Evolutionary conservation across 176 grass and related monocot species (phyloP), one percentile per base, ranked within the genome.

Genomic region (Hyparrhenia diplandra): DNA sequence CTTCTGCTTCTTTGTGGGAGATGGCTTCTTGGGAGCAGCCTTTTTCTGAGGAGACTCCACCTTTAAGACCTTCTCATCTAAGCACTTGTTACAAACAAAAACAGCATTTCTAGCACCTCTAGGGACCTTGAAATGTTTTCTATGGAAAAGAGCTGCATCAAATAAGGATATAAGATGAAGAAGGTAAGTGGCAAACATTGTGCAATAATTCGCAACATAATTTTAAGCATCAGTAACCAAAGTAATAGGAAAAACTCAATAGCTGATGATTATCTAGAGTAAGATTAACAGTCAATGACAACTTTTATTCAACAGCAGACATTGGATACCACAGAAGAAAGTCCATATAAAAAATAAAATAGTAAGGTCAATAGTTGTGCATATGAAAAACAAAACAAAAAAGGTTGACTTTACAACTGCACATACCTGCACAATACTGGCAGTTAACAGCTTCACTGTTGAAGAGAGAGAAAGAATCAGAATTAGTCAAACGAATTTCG

Each of bases 401-500:
- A 73, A 6, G 8, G 41, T 35, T 43, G 37, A 43, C 36, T 64
- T 34, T 75, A 43, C 47, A 90, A 42, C 35, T 82, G 42, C 47
- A 71, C 75, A 83, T 99, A 99, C 96, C 96, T 79, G 85, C 75
- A 82, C 96, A 99, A 86, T 87, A 87, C 64, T 88, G 73, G 89
- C 96, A 99, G 80, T 87, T 91, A 35, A 93, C 90, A 57, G 96
- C 96, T 64, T 99, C 89, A 66, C 96, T 99, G 96, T 83, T 32
- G 17, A 85, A 65, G 71, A 80, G n/a, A 78, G 46, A 78, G 37
- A 66, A 13, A 43, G 5, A 67, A 59, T 81, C 82, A 91, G 64
- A 65, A 67, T 39, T 51, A 64, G 34, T 25, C 6, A 72, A 81
- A 57, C 5, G 76, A 69, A 71, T 64, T 58, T 76, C 30, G 27